These are phyloP conservation scores for Termitomyces sp. DNA, from an alignment of 768 basidiomycete species.

Conservation along the genomic window DNA sequence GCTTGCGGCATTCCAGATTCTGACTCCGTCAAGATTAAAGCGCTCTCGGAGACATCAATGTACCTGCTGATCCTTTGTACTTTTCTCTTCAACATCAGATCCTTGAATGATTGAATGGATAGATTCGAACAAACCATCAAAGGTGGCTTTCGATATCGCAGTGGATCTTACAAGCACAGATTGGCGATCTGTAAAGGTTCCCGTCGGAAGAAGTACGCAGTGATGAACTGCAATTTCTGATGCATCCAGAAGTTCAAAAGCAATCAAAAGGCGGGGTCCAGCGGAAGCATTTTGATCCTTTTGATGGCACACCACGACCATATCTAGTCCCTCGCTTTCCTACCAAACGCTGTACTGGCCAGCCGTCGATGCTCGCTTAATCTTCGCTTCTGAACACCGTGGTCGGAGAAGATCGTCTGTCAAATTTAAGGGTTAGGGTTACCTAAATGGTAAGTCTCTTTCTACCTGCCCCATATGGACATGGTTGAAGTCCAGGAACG, in stretches of 20 bases:
- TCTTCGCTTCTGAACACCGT: background rate
- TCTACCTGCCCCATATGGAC: conserved; percentile 12
- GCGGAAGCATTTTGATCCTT: background rate
- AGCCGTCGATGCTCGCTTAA: background rate
- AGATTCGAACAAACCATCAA: too few relatives aligned
- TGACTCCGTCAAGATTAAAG: too few relatives aligned
- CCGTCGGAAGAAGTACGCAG: background rate
- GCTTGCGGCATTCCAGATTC: too few relatives aligned
- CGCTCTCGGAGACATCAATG: background rate
- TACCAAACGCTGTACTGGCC: background rate
- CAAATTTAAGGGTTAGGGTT: conserved; percentile 13
- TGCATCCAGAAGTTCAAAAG: too few relatives aligned
- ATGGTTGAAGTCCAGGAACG: conserved; percentile 23
- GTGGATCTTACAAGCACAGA: background rate
- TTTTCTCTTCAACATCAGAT: background rate
- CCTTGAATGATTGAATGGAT: background rate
- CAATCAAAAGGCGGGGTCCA: background rate
- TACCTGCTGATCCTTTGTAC: background rate
- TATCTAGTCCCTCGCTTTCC: background rate
- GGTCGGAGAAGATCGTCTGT: background rate
- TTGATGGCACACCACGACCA: conserved; percentile 2
- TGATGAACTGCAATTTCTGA: background rate
- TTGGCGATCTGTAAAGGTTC: background rate
- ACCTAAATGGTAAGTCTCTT: conserved; percentile 10
- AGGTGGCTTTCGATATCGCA: too few relatives aligned